Evolutionary conservation across 2,329 filamentous ascomycete species (phyloP).

Genomic region (Didymella glomerata): DNA sequence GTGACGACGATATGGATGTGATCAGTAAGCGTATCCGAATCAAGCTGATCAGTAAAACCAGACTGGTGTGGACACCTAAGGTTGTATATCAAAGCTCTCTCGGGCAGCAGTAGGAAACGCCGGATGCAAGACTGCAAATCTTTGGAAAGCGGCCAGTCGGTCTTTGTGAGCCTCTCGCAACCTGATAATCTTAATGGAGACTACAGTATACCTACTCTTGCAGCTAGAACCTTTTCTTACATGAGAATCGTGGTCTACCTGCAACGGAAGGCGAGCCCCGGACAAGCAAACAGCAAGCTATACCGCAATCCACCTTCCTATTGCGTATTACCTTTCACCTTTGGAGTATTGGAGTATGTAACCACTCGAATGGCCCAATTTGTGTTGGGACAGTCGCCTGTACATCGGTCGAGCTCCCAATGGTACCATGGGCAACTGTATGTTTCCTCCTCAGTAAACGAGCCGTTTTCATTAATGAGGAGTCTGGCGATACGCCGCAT

Average conservation of each 20-base stretch:
- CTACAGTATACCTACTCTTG: too few relatives aligned
- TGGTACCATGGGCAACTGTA: neutral
- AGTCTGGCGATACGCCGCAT: neutral
- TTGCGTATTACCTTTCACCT: neutral
- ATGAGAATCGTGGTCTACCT: neutral
- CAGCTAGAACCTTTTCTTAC: too few relatives aligned
- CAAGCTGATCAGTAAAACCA: neutral
- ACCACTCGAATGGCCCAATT: neutral
- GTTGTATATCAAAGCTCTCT: too few relatives aligned
- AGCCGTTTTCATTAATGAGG: neutral
- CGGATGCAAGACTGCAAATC: too few relatives aligned
- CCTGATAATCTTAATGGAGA: too few relatives aligned
- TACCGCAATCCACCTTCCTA: neutral
- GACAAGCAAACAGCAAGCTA: neutral
- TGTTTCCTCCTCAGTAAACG: neutral
- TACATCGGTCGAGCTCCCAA: neutral
- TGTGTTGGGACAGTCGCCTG: neutral
- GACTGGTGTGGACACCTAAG: neutral
- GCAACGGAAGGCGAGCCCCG: neutral
- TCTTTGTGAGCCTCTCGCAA: too few relatives aligned
- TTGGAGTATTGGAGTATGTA: neutral
- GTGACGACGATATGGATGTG: neutral
- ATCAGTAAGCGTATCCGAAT: neutral
- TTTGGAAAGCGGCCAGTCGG: too few relatives aligned
- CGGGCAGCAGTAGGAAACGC: too few relatives aligned